A percentile compares a stretch with the other conserved stretches of the same genome.
Conservation (phyloP, 495 filamentous ascomycete species). For the Xylaria acuta region DNA sequence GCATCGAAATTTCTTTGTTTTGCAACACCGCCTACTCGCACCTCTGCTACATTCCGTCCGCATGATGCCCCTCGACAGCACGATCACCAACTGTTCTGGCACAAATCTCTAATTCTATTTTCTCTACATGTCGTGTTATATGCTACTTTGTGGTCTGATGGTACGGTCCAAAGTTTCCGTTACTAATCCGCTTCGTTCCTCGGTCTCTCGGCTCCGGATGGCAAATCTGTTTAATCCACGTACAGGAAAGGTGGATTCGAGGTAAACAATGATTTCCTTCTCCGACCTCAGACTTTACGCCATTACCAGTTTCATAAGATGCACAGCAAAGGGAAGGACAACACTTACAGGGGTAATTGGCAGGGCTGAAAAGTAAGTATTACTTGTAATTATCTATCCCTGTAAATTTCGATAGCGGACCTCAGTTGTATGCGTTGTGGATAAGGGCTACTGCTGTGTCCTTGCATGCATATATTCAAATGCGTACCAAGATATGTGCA, state of each 20-base stretch:
- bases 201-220: neutral
- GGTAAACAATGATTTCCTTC: neutral
- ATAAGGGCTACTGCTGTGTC: slow-evolving; percentile 7
- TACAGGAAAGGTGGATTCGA: neutral
- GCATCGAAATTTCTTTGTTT: neutral
- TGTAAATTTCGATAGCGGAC: neutral
- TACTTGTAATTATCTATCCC: neutral
- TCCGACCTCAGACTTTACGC: neutral
- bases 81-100: neutral
- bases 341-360: neutral
- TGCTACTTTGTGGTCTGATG: neutral
- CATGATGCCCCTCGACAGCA: neutral
- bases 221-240: neutral
- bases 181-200: neutral
- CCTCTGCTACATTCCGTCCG: neutral
- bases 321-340: neutral
- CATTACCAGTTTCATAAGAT: neutral
- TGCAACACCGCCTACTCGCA: neutral
- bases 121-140: neutral
- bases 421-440: neutral
- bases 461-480: slow-evolving; percentile 18
- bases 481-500: slow-evolving; percentile 15
- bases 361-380: slow-evolving; percentile 11
- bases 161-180: neutral
- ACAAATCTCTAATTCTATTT: neutral